Evolutionary conservation across 179 eudicot genomes (phyloP).

Genomic region (Beta macrorhiza): DNA sequence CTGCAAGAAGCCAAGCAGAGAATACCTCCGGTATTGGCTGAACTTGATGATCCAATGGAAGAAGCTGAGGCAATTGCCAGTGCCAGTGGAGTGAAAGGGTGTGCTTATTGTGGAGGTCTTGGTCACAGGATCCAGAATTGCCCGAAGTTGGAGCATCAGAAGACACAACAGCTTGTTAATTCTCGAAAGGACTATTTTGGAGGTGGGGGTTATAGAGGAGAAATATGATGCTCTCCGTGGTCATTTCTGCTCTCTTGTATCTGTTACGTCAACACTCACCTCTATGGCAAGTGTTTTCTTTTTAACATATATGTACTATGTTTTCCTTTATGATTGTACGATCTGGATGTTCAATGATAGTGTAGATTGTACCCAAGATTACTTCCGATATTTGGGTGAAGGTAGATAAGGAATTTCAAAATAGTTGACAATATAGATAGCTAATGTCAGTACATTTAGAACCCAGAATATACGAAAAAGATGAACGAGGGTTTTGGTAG

Average conservation of each 20-base stretch:
- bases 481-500: too few species aligned
- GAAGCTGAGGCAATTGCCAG: constrained; percentile 51
- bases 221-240: constrained; percentile 40
- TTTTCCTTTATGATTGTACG: too few species aligned
- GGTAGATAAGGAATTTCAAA: too few species aligned
- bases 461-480: too few species aligned
- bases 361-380: too few species aligned
- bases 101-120: constrained; percentile 87
- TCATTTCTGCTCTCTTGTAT: neutral
- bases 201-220: constrained; percentile 84
- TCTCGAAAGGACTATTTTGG: constrained; percentile 81
- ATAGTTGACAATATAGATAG: too few species aligned
- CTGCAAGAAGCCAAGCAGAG: constrained; percentile 93
- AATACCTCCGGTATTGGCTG: constrained; percentile 85
- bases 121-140: constrained; percentile 79
- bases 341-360: too few species aligned
- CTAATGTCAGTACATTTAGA: too few species aligned
- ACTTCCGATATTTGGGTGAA: too few species aligned
- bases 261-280: neutral
- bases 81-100: constrained; percentile 68
- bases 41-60: constrained; percentile 80
- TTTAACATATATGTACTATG: too few species aligned
- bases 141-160: constrained; percentile 83
- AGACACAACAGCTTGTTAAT: constrained; percentile 62
- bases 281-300: neutral